These are phyloP conservation scores for Phoma sp. DNA, from an alignment of 2,329 filamentous ascomycete genomes.

Conservation along the genomic window DNA sequence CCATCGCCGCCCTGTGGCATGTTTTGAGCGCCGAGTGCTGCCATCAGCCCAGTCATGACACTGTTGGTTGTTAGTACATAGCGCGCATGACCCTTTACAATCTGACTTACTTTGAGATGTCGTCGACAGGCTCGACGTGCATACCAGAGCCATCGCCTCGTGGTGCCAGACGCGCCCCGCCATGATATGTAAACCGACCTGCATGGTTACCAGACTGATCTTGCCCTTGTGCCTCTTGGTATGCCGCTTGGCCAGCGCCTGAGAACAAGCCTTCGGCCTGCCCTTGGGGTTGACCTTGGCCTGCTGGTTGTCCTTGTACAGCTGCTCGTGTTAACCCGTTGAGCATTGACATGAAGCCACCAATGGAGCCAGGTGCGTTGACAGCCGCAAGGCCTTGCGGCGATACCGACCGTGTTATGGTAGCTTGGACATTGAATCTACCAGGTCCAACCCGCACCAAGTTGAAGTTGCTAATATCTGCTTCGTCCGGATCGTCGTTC, in stretches of 20 bases:
- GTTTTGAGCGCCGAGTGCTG: constrained; percentile 38
- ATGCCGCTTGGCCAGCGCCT: constrained; percentile 21
- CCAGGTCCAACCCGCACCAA: constrained; percentile 47
- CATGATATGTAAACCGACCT: constrained; percentile 40
- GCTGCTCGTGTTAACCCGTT: constrained; percentile 51
- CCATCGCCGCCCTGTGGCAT: constrained; percentile 14
- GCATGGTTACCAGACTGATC: constrained; percentile 21
- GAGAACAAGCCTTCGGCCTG: constrained; percentile 26
- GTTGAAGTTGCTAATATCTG: constrained; percentile 56
- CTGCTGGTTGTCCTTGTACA: constrained; percentile 19
- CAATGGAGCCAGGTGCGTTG: constrained; percentile 39
- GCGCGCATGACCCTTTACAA: constrained; percentile 45
- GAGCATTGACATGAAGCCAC: constrained; percentile 56
- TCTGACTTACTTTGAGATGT: constrained; percentile 44
- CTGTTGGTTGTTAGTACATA: constrained; percentile 29
- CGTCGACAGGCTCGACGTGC: constrained; percentile 54
- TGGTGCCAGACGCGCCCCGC: constrained; percentile 53
- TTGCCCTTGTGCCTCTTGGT: constrained; percentile 23
- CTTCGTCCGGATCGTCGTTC: constrained; percentile 57
- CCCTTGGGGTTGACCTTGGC: constrained; percentile 22
- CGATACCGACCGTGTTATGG: constrained; percentile 42
- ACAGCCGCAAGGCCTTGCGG: constrained; percentile 27
- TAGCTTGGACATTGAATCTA: constrained; percentile 44
- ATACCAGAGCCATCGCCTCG: constrained; percentile 60
- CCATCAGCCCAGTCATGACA: constrained; percentile 43